These are phyloP conservation scores for Globisporangium mamillatum DNA, from an alignment of 352 stramenopile genomes.

Conservation along the genomic window DNA sequence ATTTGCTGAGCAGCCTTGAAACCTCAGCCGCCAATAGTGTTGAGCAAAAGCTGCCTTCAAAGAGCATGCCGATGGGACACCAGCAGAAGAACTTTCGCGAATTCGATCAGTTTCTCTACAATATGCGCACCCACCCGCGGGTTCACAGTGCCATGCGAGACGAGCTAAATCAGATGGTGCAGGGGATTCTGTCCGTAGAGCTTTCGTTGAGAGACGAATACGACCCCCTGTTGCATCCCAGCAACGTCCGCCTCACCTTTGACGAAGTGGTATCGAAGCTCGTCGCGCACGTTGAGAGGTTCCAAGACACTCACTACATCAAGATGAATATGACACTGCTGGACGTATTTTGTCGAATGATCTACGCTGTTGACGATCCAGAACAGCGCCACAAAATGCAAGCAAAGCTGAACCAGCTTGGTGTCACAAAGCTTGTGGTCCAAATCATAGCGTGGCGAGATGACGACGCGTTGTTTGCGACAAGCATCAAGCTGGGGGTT, in stretches of 20 bases:
- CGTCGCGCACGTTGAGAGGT: constrained; percentile 50
- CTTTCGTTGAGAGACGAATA: constrained; percentile 44
- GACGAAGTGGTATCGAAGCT: constrained; percentile 65
- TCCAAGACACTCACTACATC: constrained; percentile 52
- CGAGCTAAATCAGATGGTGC: constrained; percentile 75
- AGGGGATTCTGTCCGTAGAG: constrained; percentile 57
- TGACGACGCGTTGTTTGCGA: constrained; percentile 54
- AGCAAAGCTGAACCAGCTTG: constrained; percentile 57
- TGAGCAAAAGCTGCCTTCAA: background rate
- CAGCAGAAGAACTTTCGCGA: constrained; percentile 35
- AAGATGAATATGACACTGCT: constrained; percentile 72
- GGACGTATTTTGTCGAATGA: constrained; percentile 73
- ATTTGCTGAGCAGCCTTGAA: constrained; percentile 12
- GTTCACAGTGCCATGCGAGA: constrained; percentile 52
- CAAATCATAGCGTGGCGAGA: constrained; percentile 53
- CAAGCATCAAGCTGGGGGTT: constrained; percentile 59
- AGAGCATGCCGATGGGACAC: background rate
- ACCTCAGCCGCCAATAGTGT: background rate
- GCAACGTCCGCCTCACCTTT: constrained; percentile 51
- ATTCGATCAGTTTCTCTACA: constrained; percentile 46
- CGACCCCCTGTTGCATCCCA: constrained; percentile 34
- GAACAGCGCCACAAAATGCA: constrained; percentile 61
- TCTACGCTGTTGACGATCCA: constrained; percentile 54
- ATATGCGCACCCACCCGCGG: constrained; percentile 34
- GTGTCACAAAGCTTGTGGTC: constrained; percentile 62